Base-by-base conservation (phyloP, 2,329 filamentous ascomycete species). In the Neofusicoccum umdonicola region DNA sequence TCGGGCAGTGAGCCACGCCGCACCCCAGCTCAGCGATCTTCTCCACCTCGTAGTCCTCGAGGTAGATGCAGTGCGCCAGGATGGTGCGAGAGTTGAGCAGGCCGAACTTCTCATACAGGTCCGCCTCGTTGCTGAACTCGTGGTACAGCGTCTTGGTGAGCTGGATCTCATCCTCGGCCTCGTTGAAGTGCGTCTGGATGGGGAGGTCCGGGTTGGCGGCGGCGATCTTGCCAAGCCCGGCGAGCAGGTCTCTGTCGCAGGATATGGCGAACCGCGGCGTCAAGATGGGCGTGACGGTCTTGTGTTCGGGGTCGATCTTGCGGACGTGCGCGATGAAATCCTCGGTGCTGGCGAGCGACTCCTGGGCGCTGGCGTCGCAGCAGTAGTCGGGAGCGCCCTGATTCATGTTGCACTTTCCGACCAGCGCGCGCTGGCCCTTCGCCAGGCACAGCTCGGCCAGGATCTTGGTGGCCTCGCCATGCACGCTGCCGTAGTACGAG, bases 151-250 rank as follows among this genome's bases (percentile, higher is more conserved):
- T 72, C 7, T 73, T 74, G 0, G 87, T 89, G 19, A 82, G 81
- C 1, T 77, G 68, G 62, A 88, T 85, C 72, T 90, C 87, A 66
- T 87, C 83, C 69, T 81, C 78, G 0, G 87, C 86, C 70, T 90
- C 87, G 72, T 88, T 86, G 77, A 90, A 89, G 71, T 90, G 88
- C 3, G 87, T 89, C 74, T 90, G 87, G 37, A 90, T 84, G 0
- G 84, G 79, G 19, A 89, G 71, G 0, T 80, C 72, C 1, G 50
- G 31, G 64, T 88, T 79, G 9, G 77, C 68, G 3, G 69, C 68
- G 0, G 84, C 83, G 27, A 90, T 81, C 1, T 76, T 70, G 0
- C 88, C 88, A 0, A 90, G 77, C 0, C 85, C 85, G 0, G 69
- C 64, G 2, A 90, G 79, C 0, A 89, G 76, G 2, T 81, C 78